phyloP scores from a whole-genome alignment of 352 stramenopile species.

The Phytophthora citrophthora region DNA sequence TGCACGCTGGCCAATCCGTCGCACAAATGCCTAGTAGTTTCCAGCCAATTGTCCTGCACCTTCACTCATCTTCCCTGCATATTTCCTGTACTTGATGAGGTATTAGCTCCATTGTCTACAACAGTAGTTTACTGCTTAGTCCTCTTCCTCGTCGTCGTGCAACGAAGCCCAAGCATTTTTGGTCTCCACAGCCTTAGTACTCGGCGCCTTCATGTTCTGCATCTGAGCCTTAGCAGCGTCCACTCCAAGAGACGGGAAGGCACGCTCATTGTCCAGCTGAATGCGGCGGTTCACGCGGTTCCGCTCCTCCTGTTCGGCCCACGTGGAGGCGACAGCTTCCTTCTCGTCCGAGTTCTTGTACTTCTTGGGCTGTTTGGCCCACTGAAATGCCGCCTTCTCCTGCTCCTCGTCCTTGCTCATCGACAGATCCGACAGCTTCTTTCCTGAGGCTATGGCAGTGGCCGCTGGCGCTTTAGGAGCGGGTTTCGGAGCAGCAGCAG shows the following conservation, averaged over 20 bases:
- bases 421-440: constrained; percentile 71
- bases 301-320: constrained; percentile 79
- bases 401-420: constrained; percentile 58
- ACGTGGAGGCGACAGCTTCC: constrained; percentile 65
- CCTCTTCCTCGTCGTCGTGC: constrained; percentile 67
- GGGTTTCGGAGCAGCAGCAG: constrained; percentile 28
- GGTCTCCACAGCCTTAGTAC: constrained; percentile 63
- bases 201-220: constrained; percentile 69
- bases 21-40: constrained; percentile 3
- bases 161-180: constrained; percentile 81
- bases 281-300: constrained; percentile 65
- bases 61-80: no score
- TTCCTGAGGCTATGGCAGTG: constrained; percentile 36
- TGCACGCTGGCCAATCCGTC: neutral
- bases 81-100: neutral
- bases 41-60: neutral
- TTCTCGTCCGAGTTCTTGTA: constrained; percentile 70
- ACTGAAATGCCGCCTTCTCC: constrained; percentile 69
- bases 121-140: constrained; percentile 31
- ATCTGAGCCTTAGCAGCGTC: constrained; percentile 59
- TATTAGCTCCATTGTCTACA: neutral
- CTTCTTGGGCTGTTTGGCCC: constrained; percentile 88
- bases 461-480: constrained; percentile 4
- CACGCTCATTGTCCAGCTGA: constrained; percentile 75
- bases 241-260: constrained; percentile 76